Conservation (phyloP, 345 rosid genomes). For the Linum lewisii region DNA sequence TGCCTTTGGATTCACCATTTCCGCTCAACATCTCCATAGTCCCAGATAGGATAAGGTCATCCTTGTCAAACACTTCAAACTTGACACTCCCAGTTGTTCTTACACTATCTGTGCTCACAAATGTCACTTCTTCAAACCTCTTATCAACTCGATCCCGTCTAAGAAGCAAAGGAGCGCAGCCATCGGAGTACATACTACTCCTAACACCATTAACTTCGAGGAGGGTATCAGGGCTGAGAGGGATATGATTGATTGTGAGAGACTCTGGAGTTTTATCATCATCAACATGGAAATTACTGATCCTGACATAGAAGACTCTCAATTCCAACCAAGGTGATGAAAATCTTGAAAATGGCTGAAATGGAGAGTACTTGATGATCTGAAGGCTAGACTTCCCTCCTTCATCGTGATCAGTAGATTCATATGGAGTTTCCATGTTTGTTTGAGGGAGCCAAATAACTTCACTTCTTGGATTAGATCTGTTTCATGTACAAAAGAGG, state of each 20-base stretch:
- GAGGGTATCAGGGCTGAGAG: conserved; percentile 55
- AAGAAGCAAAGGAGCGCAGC: conserved; percentile 42
- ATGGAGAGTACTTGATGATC: conserved; percentile 52
- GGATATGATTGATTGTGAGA: conserved; percentile 69
- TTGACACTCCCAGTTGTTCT: conserved; percentile 74
- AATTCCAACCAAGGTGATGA: conserved; percentile 57
- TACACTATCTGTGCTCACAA: conserved; percentile 74
- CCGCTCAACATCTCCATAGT: conserved; percentile 48
- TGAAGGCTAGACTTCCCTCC: conserved; percentile 31
- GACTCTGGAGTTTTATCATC: conserved; percentile 53
- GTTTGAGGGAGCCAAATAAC: conserved; percentile 27
- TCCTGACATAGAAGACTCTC: conserved; percentile 83
- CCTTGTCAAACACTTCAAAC: conserved; percentile 62
- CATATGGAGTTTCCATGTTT: conserved; percentile 43
- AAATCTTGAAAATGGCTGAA: conserved; percentile 35
- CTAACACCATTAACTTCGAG: conserved; percentile 73
- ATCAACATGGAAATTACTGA: conserved; percentile 63
- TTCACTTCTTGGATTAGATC: conserved; percentile 21
- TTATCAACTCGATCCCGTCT: conserved; percentile 75
- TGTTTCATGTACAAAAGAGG: conserved; percentile 7
- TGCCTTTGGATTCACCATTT: conserved; percentile 57
- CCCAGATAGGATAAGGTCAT: conserved; percentile 62
- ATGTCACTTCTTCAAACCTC: conserved; percentile 77
- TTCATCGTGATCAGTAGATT: conserved; percentile 32
- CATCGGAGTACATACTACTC: conserved; percentile 48